Conservation (phyloP, 2,329 filamentous ascomycete genomes). For the Coniochaeta sp. region DNA sequence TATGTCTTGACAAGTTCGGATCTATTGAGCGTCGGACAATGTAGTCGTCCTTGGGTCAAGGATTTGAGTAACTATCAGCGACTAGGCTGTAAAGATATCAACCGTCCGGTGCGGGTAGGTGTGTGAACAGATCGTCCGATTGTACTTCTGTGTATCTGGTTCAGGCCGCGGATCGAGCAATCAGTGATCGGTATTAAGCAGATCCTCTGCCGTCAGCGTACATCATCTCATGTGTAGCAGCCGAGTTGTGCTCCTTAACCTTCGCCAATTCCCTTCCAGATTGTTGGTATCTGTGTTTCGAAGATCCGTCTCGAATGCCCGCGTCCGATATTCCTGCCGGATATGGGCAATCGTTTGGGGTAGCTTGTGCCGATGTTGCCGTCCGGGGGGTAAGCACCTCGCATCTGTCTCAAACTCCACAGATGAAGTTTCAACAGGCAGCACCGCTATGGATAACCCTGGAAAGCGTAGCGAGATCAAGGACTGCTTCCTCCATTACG, state of each 20-base stretch:
- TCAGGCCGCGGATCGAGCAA: not conserved
- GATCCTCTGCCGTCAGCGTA: slow-evolving; percentile 16
- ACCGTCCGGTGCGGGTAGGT: no score
- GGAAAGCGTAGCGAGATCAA: not conserved
- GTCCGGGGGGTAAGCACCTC: not conserved
- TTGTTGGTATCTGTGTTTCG: not conserved
- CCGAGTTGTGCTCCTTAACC: not conserved
- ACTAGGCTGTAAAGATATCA: no score
- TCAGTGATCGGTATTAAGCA: not conserved
- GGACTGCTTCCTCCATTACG: not conserved
- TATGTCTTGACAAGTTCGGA: not conserved
- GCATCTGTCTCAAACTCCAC: not conserved
- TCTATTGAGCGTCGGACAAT: not conserved
- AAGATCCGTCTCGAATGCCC: not conserved
- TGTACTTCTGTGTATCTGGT: no score
- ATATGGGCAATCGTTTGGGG: not conserved
- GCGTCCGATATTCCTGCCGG: not conserved
- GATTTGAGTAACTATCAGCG: not conserved
- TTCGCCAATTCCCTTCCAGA: not conserved
- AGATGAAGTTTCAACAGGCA: not conserved
- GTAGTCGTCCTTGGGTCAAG: not conserved
- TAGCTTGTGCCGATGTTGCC: slow-evolving; percentile 1
- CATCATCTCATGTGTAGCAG: not conserved
- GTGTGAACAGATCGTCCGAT: no score
- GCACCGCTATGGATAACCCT: not conserved